phyloP scores from a whole-genome alignment of 2,329 filamentous ascomycete genomes.

The Davidsoniella australis region DNA sequence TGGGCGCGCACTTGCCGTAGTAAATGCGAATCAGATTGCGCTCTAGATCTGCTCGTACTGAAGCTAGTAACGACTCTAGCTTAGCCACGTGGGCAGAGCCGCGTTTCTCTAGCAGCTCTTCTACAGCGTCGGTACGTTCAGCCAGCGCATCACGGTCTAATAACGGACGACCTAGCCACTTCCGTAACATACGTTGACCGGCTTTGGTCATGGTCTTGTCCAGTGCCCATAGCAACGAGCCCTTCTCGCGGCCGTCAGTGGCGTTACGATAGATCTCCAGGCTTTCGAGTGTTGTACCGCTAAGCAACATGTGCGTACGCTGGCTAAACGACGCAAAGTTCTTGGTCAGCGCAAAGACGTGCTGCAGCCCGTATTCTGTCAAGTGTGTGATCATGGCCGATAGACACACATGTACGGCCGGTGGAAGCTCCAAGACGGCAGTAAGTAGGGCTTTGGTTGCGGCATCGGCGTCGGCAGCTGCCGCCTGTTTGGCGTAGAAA shows the following conservation, averaged over 20 bases:
- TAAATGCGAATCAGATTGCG: slow-evolving; percentile 90
- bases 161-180: slow-evolving; percentile 86
- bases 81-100: slow-evolving; percentile 54
- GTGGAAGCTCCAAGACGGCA: slow-evolving; percentile 69
- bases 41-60: slow-evolving; percentile 68
- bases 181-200: slow-evolving; percentile 71
- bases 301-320: slow-evolving; percentile 85
- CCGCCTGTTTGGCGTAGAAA: slow-evolving; percentile 81
- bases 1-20: slow-evolving; percentile 85
- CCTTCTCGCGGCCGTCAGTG: slow-evolving; percentile 69
- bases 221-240: slow-evolving; percentile 88
- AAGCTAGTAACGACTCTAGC: slow-evolving; percentile 52
- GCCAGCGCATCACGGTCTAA: slow-evolving; percentile 60
- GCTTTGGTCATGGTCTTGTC: slow-evolving; percentile 85
- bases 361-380: slow-evolving; percentile 79
- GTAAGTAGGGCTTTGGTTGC: slow-evolving; percentile 54
- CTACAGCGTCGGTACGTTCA: slow-evolving; percentile 65
- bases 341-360: slow-evolving; percentile 90
- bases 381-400: slow-evolving; percentile 94
- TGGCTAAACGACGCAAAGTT: slow-evolving; percentile 95
- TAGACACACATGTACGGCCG: slow-evolving; percentile 76
- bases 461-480: slow-evolving; percentile 30
- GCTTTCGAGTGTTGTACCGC: slow-evolving; percentile 84
- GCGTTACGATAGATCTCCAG: slow-evolving; percentile 92
- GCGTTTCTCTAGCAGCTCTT: slow-evolving; percentile 60